These are phyloP conservation scores for Diplodia sapinea DNA, from an alignment of 2,329 filamentous ascomycete species.

Conservation along the genomic window DNA sequence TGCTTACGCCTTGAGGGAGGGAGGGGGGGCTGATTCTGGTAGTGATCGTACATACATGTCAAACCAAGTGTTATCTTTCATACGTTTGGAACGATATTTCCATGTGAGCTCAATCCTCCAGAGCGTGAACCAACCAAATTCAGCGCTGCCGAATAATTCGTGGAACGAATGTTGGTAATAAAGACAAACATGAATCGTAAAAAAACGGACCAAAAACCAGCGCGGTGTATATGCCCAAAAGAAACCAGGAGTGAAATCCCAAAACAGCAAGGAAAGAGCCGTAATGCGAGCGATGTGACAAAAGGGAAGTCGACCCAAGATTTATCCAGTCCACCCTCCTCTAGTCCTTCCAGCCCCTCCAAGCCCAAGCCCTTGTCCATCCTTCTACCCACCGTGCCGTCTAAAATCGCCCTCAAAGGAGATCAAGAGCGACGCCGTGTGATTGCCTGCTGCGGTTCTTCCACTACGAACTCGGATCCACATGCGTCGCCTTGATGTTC, in stretches of 20 bases:
- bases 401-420: background rate
- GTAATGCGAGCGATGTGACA: background rate
- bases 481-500: conserved; percentile 30
- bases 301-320: background rate
- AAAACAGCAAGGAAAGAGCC: background rate
- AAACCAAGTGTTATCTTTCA: background rate
- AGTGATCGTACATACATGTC: background rate
- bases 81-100: background rate
- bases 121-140: background rate
- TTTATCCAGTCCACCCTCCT: background rate
- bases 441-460: background rate
- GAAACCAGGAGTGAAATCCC: background rate
- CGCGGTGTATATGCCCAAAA: conserved; percentile 19
- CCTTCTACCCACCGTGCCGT: background rate
- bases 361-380: background rate
- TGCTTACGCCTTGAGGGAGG: background rate
- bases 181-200: background rate
- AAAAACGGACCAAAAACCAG: background rate
- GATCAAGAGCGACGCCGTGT: background rate
- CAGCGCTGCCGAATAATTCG: background rate
- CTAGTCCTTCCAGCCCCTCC: background rate
- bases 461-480: conserved; percentile 30
- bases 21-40: background rate
- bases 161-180: conserved; percentile 3
- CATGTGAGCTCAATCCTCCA: background rate